Evolutionary conservation across 2,329 filamentous ascomycete genomes (phyloP), one percentile per base, ranked within the genome.

Genomic region (Fusarium sp.): DNA sequence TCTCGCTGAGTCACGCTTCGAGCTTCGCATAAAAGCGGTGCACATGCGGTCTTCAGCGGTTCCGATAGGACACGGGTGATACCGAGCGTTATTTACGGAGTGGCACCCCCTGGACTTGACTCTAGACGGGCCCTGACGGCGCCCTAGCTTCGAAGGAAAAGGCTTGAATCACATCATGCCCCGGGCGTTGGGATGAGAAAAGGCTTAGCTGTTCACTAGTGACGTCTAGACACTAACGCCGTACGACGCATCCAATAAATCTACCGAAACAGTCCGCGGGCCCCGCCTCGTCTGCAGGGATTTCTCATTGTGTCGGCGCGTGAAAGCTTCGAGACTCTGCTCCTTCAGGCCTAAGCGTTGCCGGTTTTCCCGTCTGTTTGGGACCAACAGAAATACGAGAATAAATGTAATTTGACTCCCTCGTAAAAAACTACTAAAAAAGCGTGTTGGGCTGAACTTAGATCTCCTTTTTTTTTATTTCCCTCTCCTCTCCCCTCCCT

Each of bases 191-290:
- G n/a, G n/a, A 36, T 50, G 30, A 7, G 32, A 58, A 56, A 36
- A 36, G 42, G 42, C 56, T 51, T 58, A 58, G 56, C 55, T 18
- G 7, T 58, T 12, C 17, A 18, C 24, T 26, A 51, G 56, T 51
- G 56, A 58, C 32, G 42, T 30, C 20, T 15, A 58, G 5, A 36
- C n/a, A 20, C 41, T 50, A 50, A n/a, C 15, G 20, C 24, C 32
- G 44, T 58, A 58, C 56, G 42, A 58, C 56, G 42, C 41, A 58
- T 58, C 56, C 56, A 58, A 58, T 58, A 28, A n/a, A 36, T 58
- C 11, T 58, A 48, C 41, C 41, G 55, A 50, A 50, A 38, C n/a
- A 48, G 32, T 15, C 41, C 18, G 30, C n/a, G 20, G 32, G 56
- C 41, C 42, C 56, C 56, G 32, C 44, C 20, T n/a, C n/a, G 12